A percentile compares a stretch with the other conserved stretches of the same genome.
These are phyloP conservation scores for Aspergillus asperescens DNA, from an alignment of 495 filamentous ascomycete species.

Conservation along the genomic window DNA sequence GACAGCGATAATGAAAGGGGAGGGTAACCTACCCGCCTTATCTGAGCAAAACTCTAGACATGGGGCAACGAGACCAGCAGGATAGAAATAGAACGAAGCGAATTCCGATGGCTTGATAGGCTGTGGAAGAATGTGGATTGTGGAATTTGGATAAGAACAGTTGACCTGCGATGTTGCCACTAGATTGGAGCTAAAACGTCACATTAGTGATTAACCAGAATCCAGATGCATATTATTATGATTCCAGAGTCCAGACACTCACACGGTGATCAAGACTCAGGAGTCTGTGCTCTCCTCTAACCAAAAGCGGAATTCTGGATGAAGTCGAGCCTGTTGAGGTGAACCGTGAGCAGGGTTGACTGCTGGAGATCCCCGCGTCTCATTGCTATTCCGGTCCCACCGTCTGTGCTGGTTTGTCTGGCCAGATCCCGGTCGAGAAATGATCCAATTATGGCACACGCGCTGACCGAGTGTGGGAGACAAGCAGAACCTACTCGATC, in stretches of 20 bases:
- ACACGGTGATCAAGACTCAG: background rate
- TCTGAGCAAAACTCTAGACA: too few relatives aligned
- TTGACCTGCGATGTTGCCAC: constrained; percentile 3
- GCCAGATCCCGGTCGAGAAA: background rate
- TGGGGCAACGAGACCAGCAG: too few relatives aligned
- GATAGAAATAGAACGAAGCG: too few relatives aligned
- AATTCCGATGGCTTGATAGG: too few relatives aligned
- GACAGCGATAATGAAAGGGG: background rate
- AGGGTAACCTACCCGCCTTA: background rate
- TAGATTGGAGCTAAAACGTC: constrained; percentile 4
- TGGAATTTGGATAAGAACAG: background rate
- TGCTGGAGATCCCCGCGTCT: background rate
- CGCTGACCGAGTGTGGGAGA: background rate
- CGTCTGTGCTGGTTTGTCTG: constrained; percentile 1
- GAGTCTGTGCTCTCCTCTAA: background rate
- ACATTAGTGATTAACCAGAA: too few relatives aligned
- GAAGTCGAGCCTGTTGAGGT: background rate
- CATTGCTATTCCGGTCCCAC: background rate
- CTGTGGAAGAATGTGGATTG: background rate
- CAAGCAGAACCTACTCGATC: background rate
- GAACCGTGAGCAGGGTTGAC: too few relatives aligned
- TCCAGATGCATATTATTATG: too few relatives aligned
- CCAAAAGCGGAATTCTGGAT: background rate
- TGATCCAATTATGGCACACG: background rate
- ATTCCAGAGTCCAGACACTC: too few relatives aligned